Percentiles rank a stretch among this genome's conserved stretches.
phyloP scores from a whole-genome alignment of 768 basidiomycete species.

The Suillus lakei region DNA sequence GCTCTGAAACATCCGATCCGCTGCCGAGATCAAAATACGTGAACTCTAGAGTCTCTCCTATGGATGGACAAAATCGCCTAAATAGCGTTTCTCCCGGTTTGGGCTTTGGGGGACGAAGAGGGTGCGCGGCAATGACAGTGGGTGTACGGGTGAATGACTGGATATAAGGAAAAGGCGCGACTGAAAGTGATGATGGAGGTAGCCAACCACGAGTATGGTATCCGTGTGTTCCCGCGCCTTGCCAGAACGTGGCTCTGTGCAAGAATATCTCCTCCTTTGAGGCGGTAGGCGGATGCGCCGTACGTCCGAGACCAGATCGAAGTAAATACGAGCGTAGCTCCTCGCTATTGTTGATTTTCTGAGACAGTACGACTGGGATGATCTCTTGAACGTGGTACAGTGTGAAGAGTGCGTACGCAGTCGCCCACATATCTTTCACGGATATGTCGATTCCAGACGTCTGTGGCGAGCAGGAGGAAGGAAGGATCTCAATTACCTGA shows the following conservation, averaged over 20 bases:
- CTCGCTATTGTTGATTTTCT: conserved; percentile 29
- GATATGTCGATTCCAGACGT: conserved; percentile 16
- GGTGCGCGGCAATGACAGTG: conserved; percentile 53
- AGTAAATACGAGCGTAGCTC: conserved; percentile 45
- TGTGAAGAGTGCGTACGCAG: conserved; percentile 47
- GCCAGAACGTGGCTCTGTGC: conserved; percentile 51
- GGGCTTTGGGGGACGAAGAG: conserved; percentile 56
- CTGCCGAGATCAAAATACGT: conserved; percentile 31
- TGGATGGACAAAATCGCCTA: conserved; percentile 34
- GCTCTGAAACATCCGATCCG: conserved; percentile 23
- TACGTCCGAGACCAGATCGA: conserved; percentile 40
- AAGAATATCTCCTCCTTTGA: conserved; percentile 40
- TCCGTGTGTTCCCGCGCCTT: conserved; percentile 47
- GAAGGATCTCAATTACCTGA: conserved; percentile 21
- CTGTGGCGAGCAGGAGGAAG: background rate
- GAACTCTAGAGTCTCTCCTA: conserved; percentile 38
- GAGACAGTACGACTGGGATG: conserved; percentile 43
- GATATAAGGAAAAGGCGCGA: conserved; percentile 39
- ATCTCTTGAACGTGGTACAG: conserved; percentile 43
- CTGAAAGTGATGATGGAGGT: conserved; percentile 28
- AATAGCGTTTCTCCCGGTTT: conserved; percentile 46
- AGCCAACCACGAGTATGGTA: conserved; percentile 39
- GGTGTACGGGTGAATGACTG: conserved; percentile 49
- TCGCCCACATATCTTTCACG: conserved; percentile 44
- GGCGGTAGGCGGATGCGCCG: conserved; percentile 20